A percentile compares a stretch with the other conserved stretches of the same genome.
These are phyloP conservation scores for Coniochaeta prunicola DNA, from an alignment of 2,329 filamentous ascomycete genomes.

Conservation along the genomic window DNA sequence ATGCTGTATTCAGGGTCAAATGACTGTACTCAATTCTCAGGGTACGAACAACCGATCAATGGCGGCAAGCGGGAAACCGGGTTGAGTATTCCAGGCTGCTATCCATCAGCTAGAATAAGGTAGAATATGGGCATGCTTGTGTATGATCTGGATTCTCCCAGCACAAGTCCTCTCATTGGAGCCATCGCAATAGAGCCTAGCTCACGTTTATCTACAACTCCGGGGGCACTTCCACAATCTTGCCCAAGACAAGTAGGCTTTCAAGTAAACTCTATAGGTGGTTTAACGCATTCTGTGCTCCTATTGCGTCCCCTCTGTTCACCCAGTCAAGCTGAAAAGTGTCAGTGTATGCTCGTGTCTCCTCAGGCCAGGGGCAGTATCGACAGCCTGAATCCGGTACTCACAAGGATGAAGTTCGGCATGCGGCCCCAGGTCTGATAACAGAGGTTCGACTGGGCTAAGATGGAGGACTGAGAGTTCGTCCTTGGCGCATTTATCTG, in stretches of 20 bases:
- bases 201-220: too few relatives aligned
- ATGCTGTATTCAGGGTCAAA: too few relatives aligned
- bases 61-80: too few relatives aligned
- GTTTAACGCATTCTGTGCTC: constrained; percentile 5
- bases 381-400: constrained; percentile 1
- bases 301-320: constrained; percentile 4
- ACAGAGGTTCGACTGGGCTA: constrained; percentile 31
- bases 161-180: too few relatives aligned
- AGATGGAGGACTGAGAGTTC: constrained; percentile 38
- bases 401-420: constrained; percentile 25
- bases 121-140: too few relatives aligned
- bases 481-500: constrained; percentile 26
- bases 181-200: too few relatives aligned
- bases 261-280: neutral
- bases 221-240: neutral
- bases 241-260: neutral
- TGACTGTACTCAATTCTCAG: too few relatives aligned
- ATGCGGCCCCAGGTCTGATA: constrained; percentile 18
- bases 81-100: too few relatives aligned
- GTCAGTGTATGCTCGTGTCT: neutral
- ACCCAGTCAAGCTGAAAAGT: constrained; percentile 5
- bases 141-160: too few relatives aligned
- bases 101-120: too few relatives aligned
- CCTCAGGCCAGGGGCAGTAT: neutral
- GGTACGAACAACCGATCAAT: too few relatives aligned